phyloP scores from a whole-genome alignment of 257 asterid species.

The Penstemon eatonii region DNA sequence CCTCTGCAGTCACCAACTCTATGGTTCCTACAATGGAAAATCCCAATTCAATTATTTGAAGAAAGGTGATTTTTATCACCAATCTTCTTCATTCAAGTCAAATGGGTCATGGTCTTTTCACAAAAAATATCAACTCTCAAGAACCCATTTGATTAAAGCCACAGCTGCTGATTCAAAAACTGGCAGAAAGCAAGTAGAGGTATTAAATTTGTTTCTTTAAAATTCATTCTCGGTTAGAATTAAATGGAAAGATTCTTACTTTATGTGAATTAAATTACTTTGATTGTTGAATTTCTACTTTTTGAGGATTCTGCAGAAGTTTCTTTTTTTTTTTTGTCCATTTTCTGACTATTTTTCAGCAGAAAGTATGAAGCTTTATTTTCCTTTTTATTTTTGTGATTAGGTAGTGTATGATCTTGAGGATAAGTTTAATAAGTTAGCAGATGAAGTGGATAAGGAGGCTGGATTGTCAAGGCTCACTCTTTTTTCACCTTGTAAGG shows the following conservation, averaged over 20 bases:
- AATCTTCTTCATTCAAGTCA: slow-evolving; percentile 43
- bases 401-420: slow-evolving; percentile 65
- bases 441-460: slow-evolving; percentile 81
- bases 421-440: slow-evolving; percentile 59
- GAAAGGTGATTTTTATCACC: slow-evolving; percentile 26
- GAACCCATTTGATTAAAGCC: slow-evolving; percentile 46
- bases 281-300: neutral
- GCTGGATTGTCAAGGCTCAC: slow-evolving; percentile 78
- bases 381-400: slow-evolving; percentile 18
- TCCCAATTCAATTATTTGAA: slow-evolving; percentile 48
- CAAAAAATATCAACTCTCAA: slow-evolving; percentile 32
- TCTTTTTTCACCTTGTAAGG: slow-evolving; percentile 95
- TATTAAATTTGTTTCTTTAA: slow-evolving; percentile 23
- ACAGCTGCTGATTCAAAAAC: slow-evolving; percentile 58
- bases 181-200: slow-evolving; percentile 66
- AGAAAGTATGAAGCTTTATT: slow-evolving; percentile 4
- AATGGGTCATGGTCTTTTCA: slow-evolving; percentile 32
- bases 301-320: neutral
- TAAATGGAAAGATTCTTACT: neutral
- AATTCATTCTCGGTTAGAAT: neutral
- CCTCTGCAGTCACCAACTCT: slow-evolving; percentile 50
- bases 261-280: neutral
- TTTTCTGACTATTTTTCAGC: neutral
- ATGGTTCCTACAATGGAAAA: slow-evolving; percentile 37
- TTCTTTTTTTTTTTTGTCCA: neutral